phyloP scores from a whole-genome alignment of 2,329 filamentous ascomycete species.

The Didymella exigua region DNA sequence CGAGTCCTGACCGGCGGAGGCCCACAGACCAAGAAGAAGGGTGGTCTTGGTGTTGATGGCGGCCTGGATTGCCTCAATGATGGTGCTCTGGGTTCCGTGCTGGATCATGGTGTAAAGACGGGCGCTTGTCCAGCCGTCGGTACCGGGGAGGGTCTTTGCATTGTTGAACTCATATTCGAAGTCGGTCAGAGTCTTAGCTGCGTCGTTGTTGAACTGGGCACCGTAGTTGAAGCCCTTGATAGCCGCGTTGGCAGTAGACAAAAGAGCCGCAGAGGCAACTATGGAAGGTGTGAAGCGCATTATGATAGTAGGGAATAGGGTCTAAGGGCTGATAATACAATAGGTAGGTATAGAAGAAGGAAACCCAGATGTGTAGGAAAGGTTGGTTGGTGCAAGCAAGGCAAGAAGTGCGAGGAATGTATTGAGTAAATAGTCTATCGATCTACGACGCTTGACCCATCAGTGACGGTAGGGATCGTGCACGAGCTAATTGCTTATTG shows the following conservation, averaged over 20 bases:
- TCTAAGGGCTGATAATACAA: slow-evolving; percentile 2
- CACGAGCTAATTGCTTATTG: slow-evolving; percentile 22
- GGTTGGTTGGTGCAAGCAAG: slow-evolving; percentile 1
- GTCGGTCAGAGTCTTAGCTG: slow-evolving; percentile 65
- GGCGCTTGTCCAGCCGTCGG: slow-evolving; percentile 65
- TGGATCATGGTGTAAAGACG: slow-evolving; percentile 80
- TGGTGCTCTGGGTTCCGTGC: slow-evolving; percentile 66
- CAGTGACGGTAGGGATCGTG: slow-evolving; percentile 22
- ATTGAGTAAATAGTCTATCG: slow-evolving; percentile 23
- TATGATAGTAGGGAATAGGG: slow-evolving; percentile 13
- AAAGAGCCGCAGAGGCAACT: slow-evolving; percentile 45
- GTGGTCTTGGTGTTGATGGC: slow-evolving; percentile 80
- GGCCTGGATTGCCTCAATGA: slow-evolving; percentile 75
- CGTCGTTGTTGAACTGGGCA: slow-evolving; percentile 64
- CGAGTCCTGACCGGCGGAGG: slow-evolving; percentile 66
- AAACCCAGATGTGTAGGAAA: not conserved
- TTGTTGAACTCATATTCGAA: slow-evolving; percentile 73
- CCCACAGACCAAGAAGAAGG: slow-evolving; percentile 84
- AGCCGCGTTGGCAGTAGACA: slow-evolving; percentile 49
- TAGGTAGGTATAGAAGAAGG: not conserved
- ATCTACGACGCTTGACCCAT: slow-evolving; percentile 26
- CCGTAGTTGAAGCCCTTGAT: slow-evolving; percentile 75
- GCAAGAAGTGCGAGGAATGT: slow-evolving; percentile 8
- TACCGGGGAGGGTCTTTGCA: slow-evolving; percentile 67
- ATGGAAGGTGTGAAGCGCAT: slow-evolving; percentile 47